Percentiles rank a stretch among this genome's conserved stretches.
Conservation (phyloP, 331 rosid species). For the Arachis monticola region DNA sequence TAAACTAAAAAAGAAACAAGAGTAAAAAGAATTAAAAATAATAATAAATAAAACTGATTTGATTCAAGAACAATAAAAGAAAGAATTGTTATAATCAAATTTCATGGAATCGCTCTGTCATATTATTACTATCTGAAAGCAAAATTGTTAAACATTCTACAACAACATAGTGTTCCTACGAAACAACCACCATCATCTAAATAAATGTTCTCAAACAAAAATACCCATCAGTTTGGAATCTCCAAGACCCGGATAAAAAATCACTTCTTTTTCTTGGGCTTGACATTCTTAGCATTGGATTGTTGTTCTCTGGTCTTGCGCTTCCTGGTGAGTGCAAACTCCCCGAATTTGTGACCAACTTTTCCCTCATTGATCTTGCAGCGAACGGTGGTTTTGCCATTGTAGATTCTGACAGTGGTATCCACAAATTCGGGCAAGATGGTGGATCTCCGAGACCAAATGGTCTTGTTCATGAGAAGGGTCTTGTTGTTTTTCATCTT, state of each 20-base stretch:
- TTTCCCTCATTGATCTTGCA: constrained; percentile 48
- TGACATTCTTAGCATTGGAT: constrained; percentile 36
- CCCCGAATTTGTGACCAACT: constrained; percentile 51
- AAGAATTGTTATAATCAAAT: not conserved
- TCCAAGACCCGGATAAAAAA: not conserved
- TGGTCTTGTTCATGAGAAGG: constrained; percentile 43
- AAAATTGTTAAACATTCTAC: constrained; percentile 4
- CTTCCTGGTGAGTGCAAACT: constrained; percentile 48
- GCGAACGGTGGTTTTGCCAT: constrained; percentile 43
- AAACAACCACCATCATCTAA: constrained; percentile 24
- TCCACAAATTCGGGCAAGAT: constrained; percentile 46
- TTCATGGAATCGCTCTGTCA: constrained; percentile 21
- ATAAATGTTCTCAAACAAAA: constrained; percentile 4
- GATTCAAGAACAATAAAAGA: constrained; percentile 5
- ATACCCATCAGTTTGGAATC: not conserved
- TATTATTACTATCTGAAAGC: not conserved
- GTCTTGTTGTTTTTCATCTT: constrained; percentile 40
- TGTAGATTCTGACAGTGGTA: constrained; percentile 44
- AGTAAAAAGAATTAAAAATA: not conserved
- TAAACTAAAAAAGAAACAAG: not conserved
- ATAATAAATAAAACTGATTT: not conserved
- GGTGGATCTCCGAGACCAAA: constrained; percentile 51
- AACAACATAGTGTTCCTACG: constrained; percentile 12
- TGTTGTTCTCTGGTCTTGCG: constrained; percentile 41
- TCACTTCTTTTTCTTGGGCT: constrained; percentile 49